Percentiles rank a stretch among this genome's conserved stretches.
Evolutionary conservation across 495 filamentous ascomycete species (phyloP).

Genomic region (Cetradonia linearis): DNA sequence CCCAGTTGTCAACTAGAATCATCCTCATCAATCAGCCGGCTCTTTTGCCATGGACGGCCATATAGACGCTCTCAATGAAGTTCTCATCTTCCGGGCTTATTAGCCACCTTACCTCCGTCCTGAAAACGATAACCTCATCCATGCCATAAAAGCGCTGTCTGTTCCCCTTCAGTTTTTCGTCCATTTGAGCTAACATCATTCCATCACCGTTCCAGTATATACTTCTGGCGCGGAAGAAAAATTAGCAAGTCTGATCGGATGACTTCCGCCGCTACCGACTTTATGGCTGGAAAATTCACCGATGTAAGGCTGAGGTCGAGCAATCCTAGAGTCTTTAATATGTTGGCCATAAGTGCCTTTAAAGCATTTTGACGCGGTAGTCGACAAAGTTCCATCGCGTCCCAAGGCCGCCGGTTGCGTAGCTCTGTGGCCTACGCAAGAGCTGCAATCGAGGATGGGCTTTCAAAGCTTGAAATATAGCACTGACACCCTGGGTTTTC

Average conservation of each 20-base stretch:
- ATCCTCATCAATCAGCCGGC: too few relatives aligned
- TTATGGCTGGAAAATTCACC: conserved; percentile 16
- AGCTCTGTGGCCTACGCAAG: conserved; percentile 30
- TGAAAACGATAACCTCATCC: conserved; percentile 13
- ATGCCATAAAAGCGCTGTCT: conserved; percentile 19
- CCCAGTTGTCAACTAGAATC: too few relatives aligned
- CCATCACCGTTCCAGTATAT: conserved; percentile 26
- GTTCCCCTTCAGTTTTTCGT: background rate
- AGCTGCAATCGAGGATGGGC: conserved; percentile 21
- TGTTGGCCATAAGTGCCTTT: conserved; percentile 12
- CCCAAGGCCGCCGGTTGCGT: conserved; percentile 30
- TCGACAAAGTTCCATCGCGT: conserved; percentile 30
- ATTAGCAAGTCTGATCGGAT: conserved; percentile 12
- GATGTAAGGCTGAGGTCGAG: conserved; percentile 25
- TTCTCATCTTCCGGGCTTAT: conserved; percentile 31
- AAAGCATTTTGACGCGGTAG: conserved; percentile 15
- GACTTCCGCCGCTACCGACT: conserved; percentile 7
- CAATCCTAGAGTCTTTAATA: conserved; percentile 18
- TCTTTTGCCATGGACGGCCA: background rate
- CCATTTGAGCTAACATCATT: conserved; percentile 20
- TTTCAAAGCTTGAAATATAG: conserved; percentile 24
- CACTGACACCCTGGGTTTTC: conserved; percentile 21
- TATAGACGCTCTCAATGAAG: conserved; percentile 34
- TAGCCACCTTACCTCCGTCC: conserved; percentile 29
- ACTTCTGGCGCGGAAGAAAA: conserved; percentile 9